These are phyloP conservation scores for Porodaedalea pini DNA, from an alignment of 1,284 basidiomycete species.

Conservation along the genomic window DNA sequence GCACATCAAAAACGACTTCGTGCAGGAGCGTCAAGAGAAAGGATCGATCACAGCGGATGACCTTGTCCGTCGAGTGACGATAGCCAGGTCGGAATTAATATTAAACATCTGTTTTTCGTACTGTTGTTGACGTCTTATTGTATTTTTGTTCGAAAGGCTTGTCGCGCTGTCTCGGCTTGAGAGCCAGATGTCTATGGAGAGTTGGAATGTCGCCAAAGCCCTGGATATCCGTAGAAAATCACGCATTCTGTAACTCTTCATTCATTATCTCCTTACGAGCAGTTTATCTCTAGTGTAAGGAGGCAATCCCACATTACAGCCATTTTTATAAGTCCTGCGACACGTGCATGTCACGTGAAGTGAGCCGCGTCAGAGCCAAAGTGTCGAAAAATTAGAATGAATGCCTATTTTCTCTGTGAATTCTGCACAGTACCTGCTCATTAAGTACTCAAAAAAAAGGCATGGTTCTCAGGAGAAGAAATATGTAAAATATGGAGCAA, in stretches of 20 bases:
- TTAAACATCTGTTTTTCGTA: too few species aligned
- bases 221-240: constrained; percentile 34
- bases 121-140: too few species aligned
- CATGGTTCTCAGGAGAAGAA: too few species aligned
- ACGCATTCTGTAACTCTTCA: constrained; percentile 17
- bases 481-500: too few species aligned
- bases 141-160: neutral
- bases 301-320: constrained; percentile 32
- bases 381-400: too few species aligned
- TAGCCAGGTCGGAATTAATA: constrained; percentile 59
- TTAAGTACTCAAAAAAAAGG: too few species aligned
- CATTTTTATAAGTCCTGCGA: too few species aligned
- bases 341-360: too few species aligned
- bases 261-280: neutral
- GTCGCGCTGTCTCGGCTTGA: constrained; percentile 33
- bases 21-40: constrained; percentile 50
- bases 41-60: constrained; percentile 51
- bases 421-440: too few species aligned
- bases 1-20: constrained; percentile 75
- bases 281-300: neutral
- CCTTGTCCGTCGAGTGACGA: constrained; percentile 57
- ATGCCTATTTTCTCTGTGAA: too few species aligned
- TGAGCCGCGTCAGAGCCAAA: too few species aligned
- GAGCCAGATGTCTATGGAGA: constrained; percentile 34
- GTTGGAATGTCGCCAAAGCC: constrained; percentile 38